Conservation (phyloP, 1,284 basidiomycete genomes). For the Chondrostereum purpureum region DNA sequence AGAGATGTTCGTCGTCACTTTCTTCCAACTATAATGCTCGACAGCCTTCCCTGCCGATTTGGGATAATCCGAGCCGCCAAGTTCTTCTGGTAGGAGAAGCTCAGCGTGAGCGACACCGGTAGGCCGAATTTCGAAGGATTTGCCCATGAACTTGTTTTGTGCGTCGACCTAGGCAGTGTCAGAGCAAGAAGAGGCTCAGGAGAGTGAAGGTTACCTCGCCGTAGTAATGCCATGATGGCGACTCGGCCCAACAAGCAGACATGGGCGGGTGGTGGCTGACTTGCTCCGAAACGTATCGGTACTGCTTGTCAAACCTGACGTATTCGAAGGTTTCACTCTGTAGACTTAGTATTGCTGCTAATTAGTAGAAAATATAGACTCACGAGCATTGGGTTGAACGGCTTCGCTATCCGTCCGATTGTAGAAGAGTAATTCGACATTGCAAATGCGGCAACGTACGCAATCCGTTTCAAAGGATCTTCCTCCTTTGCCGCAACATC, state of each 20-base stretch:
- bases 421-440: conserved; percentile 99
- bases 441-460: conserved; percentile 94
- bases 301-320: conserved; percentile 80
- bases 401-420: conserved; percentile 92
- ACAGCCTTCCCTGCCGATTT: conserved; percentile 47
- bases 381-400: conserved; percentile 89
- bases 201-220: conserved; percentile 59
- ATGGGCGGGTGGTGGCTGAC: conserved; percentile 96
- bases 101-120: conserved; percentile 92
- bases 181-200: not conserved
- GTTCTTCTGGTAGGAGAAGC: conserved; percentile 70
- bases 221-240: conserved; percentile 86
- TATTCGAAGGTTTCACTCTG: conserved; percentile 93
- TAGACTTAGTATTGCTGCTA: conserved; percentile 4
- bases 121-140: conserved; percentile 93
- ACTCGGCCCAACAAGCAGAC: conserved; percentile 94
- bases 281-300: conserved; percentile 92
- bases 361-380: conserved; percentile 18
- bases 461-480: conserved; percentile 80
- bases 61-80: conserved; percentile 52
- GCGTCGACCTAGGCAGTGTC: conserved; percentile 80
- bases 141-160: conserved; percentile 93
- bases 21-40: conserved; percentile 92
- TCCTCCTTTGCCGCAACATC: conserved; percentile 76
- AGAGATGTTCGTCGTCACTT: conserved; percentile 89